phyloP scores from a whole-genome alignment of 179 eudicot species.

The Monotropa hypopitys region DNA sequence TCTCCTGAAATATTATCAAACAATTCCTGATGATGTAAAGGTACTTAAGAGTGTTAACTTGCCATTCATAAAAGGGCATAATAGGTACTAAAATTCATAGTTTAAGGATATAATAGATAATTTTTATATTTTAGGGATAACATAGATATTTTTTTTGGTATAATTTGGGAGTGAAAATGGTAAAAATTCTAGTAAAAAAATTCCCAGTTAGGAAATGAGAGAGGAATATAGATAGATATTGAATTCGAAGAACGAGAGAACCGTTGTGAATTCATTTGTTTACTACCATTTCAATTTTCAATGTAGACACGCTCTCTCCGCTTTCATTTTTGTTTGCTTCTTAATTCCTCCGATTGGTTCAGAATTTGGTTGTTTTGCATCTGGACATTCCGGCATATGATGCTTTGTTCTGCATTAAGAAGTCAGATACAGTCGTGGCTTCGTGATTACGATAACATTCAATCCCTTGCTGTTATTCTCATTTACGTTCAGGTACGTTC shows the following conservation, averaged over 20 bases:
- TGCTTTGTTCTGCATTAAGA: slow-evolving; percentile 56
- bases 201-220: too few relatives aligned
- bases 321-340: neutral
- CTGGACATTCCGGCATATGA: slow-evolving; percentile 21
- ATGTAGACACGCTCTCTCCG: neutral
- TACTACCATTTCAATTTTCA: neutral
- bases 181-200: too few relatives aligned
- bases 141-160: too few relatives aligned
- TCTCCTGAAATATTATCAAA: too few relatives aligned
- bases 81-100: too few relatives aligned
- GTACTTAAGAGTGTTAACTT: too few relatives aligned
- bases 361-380: neutral
- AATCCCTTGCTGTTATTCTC: slow-evolving; percentile 49
- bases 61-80: too few relatives aligned
- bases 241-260: neutral
- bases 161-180: too few relatives aligned
- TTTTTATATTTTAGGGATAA: too few relatives aligned
- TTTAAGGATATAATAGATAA: too few relatives aligned
- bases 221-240: too few relatives aligned
- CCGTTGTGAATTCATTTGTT: neutral
- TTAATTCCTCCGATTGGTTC: slow-evolving; percentile 1
- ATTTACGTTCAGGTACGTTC: slow-evolving; percentile 46
- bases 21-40: too few relatives aligned
- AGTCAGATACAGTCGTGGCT: slow-evolving; percentile 53
- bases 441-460: slow-evolving; percentile 76